A percentile compares a stretch with the other conserved stretches of the same genome.
These are phyloP conservation scores for Hysterium pulicare DNA, from an alignment of 2,329 filamentous ascomycete genomes.

Conservation along the genomic window DNA sequence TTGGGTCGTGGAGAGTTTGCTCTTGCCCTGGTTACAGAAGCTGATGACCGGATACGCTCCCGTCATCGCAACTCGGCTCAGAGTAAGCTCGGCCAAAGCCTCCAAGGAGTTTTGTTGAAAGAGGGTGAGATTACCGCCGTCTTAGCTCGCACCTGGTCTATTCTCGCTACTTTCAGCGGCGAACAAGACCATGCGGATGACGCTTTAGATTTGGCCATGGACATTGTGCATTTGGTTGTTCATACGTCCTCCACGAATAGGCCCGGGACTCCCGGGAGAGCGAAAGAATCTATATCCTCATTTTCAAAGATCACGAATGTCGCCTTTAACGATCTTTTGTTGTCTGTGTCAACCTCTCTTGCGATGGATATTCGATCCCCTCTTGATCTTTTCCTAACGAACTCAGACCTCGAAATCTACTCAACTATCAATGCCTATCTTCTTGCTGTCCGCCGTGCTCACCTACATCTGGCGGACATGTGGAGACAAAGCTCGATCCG, in stretches of 20 bases:
- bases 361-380: constrained; percentile 72
- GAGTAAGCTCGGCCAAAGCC: constrained; percentile 43
- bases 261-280: constrained; percentile 40
- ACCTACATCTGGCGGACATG: constrained; percentile 76
- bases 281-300: constrained; percentile 27
- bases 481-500: constrained; percentile 83
- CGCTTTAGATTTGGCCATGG: constrained; percentile 75
- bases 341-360: constrained; percentile 71
- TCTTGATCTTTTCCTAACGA: constrained; percentile 80
- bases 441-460: constrained; percentile 77
- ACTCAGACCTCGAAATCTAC: constrained; percentile 73
- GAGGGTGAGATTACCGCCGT: constrained; percentile 81
- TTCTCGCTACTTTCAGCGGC: constrained; percentile 70
- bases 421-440: constrained; percentile 85
- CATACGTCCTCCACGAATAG: constrained; percentile 44
- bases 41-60: constrained; percentile 73
- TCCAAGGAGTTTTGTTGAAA: constrained; percentile 69
- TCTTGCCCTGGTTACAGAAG: constrained; percentile 78
- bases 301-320: constrained; percentile 39
- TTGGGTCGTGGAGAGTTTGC: constrained; percentile 89
- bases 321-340: constrained; percentile 75
- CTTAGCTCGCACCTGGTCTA: constrained; percentile 73
- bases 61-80: constrained; percentile 57
- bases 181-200: constrained; percentile 74
- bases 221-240: constrained; percentile 66